A percentile compares a stretch with the other conserved stretches of the same genome.
phyloP scores from a whole-genome alignment of 1,139 yeast species.

The Geotrichum europaeum region DNA sequence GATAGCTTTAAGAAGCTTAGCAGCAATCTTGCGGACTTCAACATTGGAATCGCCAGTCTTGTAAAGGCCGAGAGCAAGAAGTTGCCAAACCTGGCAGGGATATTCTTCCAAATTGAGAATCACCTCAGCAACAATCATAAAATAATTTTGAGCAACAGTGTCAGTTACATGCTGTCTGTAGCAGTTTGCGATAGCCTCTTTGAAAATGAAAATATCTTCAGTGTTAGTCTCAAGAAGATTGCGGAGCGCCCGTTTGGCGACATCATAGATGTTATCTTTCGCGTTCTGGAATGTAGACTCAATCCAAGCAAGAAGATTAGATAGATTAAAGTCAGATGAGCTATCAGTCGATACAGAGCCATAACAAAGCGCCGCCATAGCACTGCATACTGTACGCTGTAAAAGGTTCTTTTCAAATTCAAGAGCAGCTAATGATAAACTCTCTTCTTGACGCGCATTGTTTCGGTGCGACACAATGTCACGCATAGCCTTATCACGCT shows the following conservation, averaged over 20 bases:
- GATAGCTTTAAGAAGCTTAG: slow-evolving; percentile 49
- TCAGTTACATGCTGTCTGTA: slow-evolving; percentile 43
- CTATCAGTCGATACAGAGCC: slow-evolving; percentile 34
- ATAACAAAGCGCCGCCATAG: slow-evolving; percentile 77
- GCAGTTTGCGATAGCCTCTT: slow-evolving; percentile 63
- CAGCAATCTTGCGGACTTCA: slow-evolving; percentile 58
- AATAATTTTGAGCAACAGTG: slow-evolving; percentile 55
- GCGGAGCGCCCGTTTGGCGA: slow-evolving; percentile 68
- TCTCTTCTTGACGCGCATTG: slow-evolving; percentile 34
- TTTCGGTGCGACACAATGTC: slow-evolving; percentile 27
- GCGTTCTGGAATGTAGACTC: slow-evolving; percentile 58
- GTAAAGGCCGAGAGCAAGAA: slow-evolving; percentile 59
- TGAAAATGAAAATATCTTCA: slow-evolving; percentile 50
- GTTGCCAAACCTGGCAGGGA: slow-evolving; percentile 48
- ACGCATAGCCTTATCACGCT: slow-evolving; percentile 60
- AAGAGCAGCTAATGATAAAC: slow-evolving; percentile 59
- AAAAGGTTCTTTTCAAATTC: slow-evolving; percentile 75
- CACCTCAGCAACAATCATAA: slow-evolving; percentile 62
- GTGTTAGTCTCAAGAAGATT: slow-evolving; percentile 60
- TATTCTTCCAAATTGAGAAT: slow-evolving; percentile 41
- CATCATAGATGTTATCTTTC: slow-evolving; percentile 51
- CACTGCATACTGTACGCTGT: slow-evolving; percentile 66
- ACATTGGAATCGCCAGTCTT: slow-evolving; percentile 62
- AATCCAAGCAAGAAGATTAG: slow-evolving; percentile 70
- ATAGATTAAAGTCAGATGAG: slow-evolving; percentile 62